These are phyloP conservation scores for Leucogyrophana mollusca DNA, from an alignment of 768 basidiomycete genomes.

Conservation along the genomic window DNA sequence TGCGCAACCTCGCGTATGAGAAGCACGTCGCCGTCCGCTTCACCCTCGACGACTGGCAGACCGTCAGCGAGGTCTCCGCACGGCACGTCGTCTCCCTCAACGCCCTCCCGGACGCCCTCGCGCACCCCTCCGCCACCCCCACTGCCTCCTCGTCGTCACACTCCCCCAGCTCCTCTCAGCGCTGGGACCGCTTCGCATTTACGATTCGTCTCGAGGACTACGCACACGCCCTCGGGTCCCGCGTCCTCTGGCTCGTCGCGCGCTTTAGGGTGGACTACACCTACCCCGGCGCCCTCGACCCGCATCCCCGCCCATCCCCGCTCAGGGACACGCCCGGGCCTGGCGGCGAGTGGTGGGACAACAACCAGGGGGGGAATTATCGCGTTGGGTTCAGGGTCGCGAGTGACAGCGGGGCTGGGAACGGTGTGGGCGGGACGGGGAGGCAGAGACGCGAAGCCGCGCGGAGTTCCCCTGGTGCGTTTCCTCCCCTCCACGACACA, in stretches of 20 bases:
- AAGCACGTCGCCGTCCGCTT: conserved; percentile 86
- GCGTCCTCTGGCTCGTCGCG: conserved; percentile 62
- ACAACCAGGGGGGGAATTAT: conserved; percentile 80
- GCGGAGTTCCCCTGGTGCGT: conserved; percentile 16
- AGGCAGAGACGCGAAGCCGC: too few relatives aligned
- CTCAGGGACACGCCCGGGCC: conserved; percentile 24
- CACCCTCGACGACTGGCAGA: conserved; percentile 93
- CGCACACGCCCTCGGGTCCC: conserved; percentile 42
- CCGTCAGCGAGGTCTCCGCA: conserved; percentile 81
- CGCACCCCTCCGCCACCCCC: not conserved
- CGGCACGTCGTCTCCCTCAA: conserved; percentile 43
- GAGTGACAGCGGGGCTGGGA: not conserved
- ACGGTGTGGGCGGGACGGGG: conserved; percentile 1
- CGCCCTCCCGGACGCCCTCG: conserved; percentile 26
- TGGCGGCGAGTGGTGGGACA: conserved; percentile 92
- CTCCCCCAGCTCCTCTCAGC: too few relatives aligned
- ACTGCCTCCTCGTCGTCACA: not conserved
- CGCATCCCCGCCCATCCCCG: not conserved
- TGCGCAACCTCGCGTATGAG: conserved; percentile 83
- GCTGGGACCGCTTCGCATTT: conserved; percentile 64
- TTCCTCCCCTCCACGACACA: too few relatives aligned
- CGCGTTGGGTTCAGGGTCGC: conserved; percentile 56
- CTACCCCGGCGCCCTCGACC: conserved; percentile 7
- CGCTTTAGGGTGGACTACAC: conserved; percentile 39
- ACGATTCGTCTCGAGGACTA: conserved; percentile 73